Percentiles rank a stretch among this genome's conserved stretches.
Evolutionary conservation across 148 eudicot species (phyloP).

Genomic region (Limonium bicolor): DNA sequence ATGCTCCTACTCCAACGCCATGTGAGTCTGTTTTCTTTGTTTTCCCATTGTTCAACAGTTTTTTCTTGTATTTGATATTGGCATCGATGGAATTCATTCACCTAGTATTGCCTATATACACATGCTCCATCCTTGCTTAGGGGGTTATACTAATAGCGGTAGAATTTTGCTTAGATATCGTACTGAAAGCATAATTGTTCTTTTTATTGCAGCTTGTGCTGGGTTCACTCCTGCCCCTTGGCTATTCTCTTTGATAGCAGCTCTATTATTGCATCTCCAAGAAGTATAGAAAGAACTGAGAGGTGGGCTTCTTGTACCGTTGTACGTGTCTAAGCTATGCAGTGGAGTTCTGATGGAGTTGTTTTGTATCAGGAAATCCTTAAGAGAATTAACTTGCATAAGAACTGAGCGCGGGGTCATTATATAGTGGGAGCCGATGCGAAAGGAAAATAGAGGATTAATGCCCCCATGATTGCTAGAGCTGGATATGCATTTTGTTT

Average conservation of each 20-base stretch:
- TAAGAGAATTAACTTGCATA: slow-evolving; percentile 11
- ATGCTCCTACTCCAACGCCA: slow-evolving; percentile 43
- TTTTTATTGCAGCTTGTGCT: slow-evolving; percentile 45
- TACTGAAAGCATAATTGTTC: too few relatives aligned
- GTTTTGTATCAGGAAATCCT: slow-evolving; percentile 12
- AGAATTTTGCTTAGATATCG: too few relatives aligned
- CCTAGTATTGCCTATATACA: too few relatives aligned
- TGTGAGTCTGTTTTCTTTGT: too few relatives aligned
- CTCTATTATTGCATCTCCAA: slow-evolving; percentile 23
- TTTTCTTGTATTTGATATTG: too few relatives aligned
- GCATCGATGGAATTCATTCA: too few relatives aligned
- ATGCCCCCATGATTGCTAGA: slow-evolving; percentile 21
- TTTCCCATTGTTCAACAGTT: too few relatives aligned
- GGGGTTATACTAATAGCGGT: too few relatives aligned
- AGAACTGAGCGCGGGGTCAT: slow-evolving; percentile 44
- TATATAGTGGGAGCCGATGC: slow-evolving; percentile 40
- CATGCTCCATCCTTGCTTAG: too few relatives aligned
- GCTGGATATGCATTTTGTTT: slow-evolving; percentile 61
- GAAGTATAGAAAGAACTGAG: slow-evolving; percentile 13
- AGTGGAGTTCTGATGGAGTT: too few relatives aligned
- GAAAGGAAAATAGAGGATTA: slow-evolving; percentile 33
- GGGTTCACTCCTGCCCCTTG: slow-evolving; percentile 17
- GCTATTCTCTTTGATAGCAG: slow-evolving; percentile 29
- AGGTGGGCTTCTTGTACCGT: too few relatives aligned
- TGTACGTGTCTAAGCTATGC: slow-evolving; percentile 15